Base-by-base conservation (phyloP, 1,284 basidiomycete genomes). In the Austroboletus olivaceoglutinosus region DNA sequence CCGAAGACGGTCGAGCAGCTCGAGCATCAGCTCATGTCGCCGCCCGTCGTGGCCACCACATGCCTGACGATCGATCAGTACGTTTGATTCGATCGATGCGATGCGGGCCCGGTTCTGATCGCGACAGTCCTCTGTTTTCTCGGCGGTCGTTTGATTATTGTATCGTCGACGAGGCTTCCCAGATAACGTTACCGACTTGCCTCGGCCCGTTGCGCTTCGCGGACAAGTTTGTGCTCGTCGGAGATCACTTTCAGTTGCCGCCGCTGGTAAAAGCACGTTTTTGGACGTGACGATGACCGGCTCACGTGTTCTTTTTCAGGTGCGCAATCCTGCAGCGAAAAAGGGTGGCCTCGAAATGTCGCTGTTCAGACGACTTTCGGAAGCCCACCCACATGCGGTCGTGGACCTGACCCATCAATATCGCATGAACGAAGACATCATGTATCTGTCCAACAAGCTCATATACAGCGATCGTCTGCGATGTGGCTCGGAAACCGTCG, bases 151-250 rank as follows among this genome's bases (percentile, higher is more conserved):
- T 99, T 63, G 95, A 99, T 68, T 96, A 95, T 63, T 99, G 96
- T 71, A 98, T 99, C 52, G 88, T 99, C 13, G 97, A 99, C 59
- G 97, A 99, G 67, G 97, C 96, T 0, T 98, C 95, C 0, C 97
- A 99, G 68, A 95, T 99, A 56, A 98, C 96, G 0, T 71, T 99
- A 3, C 97, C 97, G 0, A 95, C 94, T 0, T 98, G 93, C 63
- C 75, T 99, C 1, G 96, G 97, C 0, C 96, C 97, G 0, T 73
- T 99, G 7, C 83, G 94, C 1, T 93, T 88, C 59, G 93, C 94
- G 4, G 82, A 93, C 43, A 91, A 80, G 46, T 99, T 98, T 58
- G 83, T 99, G 1, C 85, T 99, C 9, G 94, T 99, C 11, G 96
- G 96, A 3, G 96, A 99, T 67, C 96, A 98, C 70, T 92, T 90